Percentiles rank a stretch among this genome's conserved stretches.
phyloP scores from a whole-genome alignment of 805 yeast species.

The Priceomyces haplophilus region DNA sequence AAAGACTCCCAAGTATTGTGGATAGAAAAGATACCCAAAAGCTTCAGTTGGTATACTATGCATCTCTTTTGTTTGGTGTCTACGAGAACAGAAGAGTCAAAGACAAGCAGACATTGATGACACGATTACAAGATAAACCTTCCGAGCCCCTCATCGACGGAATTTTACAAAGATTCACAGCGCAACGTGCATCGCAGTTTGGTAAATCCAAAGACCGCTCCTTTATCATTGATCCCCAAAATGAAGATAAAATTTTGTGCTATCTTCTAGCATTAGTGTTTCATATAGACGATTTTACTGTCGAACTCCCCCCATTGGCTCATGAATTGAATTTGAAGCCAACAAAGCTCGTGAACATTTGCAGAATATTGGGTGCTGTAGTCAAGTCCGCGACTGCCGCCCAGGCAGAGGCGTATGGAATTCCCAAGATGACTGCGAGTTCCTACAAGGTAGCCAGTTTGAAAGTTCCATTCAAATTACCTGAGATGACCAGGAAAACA shows the following conservation, averaged over 20 bases:
- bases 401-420: slow-evolving; percentile 72
- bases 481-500: slow-evolving; percentile 73
- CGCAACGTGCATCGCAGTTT: slow-evolving; percentile 56
- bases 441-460: slow-evolving; percentile 77
- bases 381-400: slow-evolving; percentile 68
- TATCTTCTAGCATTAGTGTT: slow-evolving; percentile 68
- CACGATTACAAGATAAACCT: slow-evolving; percentile 59
- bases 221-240: slow-evolving; percentile 81
- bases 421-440: slow-evolving; percentile 56
- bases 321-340: slow-evolving; percentile 82
- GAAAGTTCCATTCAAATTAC: slow-evolving; percentile 85
- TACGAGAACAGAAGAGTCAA: slow-evolving; percentile 68
- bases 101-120: slow-evolving; percentile 56
- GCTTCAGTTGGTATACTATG: slow-evolving; percentile 71
- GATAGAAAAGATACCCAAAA: slow-evolving; percentile 48
- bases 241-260: slow-evolving; percentile 83
- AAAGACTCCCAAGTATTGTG: slow-evolving; percentile 41
- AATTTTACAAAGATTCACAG: slow-evolving; percentile 67
- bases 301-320: slow-evolving; percentile 79
- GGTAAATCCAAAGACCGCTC: slow-evolving; percentile 75
- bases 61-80: slow-evolving; percentile 76
- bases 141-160: slow-evolving; percentile 72
- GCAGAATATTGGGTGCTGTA: slow-evolving; percentile 78
- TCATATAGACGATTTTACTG: slow-evolving; percentile 70
- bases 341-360: slow-evolving; percentile 60